Percentiles rank a stretch among this genome's conserved stretches.
These are phyloP conservation scores for Quercus tomentella DNA, from an alignment of 331 rosid genomes.

Conservation along the genomic window DNA sequence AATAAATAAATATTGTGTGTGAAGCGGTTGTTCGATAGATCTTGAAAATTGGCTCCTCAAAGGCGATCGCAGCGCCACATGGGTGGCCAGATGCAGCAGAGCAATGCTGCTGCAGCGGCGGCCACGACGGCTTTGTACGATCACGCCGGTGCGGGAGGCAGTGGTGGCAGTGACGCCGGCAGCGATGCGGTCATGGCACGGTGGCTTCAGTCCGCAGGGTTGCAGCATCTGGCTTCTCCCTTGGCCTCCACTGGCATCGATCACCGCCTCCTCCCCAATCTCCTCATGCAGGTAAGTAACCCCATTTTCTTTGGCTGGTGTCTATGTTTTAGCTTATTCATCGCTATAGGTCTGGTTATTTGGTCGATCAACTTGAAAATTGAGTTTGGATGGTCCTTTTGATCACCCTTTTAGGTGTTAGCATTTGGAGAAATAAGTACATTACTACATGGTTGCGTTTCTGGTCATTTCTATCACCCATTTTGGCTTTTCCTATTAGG, in stretches of 20 bases:
- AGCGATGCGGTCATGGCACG: conserved; percentile 99
- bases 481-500: background rate
- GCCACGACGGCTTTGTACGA: conserved; percentile 50
- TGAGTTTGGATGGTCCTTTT: background rate
- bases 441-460: background rate
- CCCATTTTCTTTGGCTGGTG: background rate
- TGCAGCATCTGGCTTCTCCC: conserved; percentile 99
- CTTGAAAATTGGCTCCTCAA: conserved; percentile 99
- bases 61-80: conserved; percentile 99
- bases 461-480: background rate
- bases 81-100: conserved; percentile 99
- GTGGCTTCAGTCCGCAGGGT: conserved; percentile 99
- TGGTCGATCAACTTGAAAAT: background rate
- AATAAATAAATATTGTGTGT: background rate
- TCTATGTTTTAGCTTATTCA: background rate
- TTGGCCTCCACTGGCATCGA: conserved; percentile 73
- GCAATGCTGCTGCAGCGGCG: conserved; percentile 85
- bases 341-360: no score
- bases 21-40: conserved; percentile 64
- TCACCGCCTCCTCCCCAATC: conserved; percentile 86
- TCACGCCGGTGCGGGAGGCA: conserved; percentile 54
- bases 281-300: conserved; percentile 76
- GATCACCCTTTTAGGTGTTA: background rate
- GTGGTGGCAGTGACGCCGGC: conserved; percentile 72
- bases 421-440: background rate